These are phyloP conservation scores for Acacia melanoxylon DNA, from an alignment of 306 rosid species.

Conservation along the genomic window DNA sequence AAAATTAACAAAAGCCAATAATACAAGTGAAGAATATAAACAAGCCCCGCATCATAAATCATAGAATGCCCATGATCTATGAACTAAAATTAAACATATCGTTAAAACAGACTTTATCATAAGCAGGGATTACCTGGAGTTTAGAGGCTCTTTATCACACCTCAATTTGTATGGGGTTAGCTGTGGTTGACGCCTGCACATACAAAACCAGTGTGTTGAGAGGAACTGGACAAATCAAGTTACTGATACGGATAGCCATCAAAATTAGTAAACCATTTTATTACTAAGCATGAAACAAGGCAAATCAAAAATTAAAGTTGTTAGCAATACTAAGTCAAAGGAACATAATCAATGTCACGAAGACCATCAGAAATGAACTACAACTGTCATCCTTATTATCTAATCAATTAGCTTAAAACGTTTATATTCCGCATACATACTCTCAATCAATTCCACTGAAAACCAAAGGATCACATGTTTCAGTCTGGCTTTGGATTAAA, in stretches of 20 bases:
- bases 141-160: slow-evolving; percentile 90
- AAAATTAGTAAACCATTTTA: slow-evolving; percentile 10
- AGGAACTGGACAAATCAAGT: slow-evolving; percentile 24
- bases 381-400: neutral
- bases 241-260: neutral
- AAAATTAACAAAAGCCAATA: slow-evolving; percentile 1
- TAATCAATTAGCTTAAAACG: neutral
- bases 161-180: slow-evolving; percentile 74
- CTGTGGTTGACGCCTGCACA: slow-evolving; percentile 76
- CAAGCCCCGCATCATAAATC: slow-evolving; percentile 15
- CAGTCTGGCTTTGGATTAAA: neutral
- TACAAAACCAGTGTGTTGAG: slow-evolving; percentile 29
- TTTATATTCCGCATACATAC: neutral
- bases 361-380: neutral
- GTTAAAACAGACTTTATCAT: neutral
- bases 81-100: neutral
- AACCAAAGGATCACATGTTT: neutral
- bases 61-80: slow-evolving; percentile 1
- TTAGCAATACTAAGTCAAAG: neutral
- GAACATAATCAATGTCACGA: neutral
- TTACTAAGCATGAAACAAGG: neutral
- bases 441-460: slow-evolving; percentile 1
- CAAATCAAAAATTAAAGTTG: neutral
- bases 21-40: neutral
- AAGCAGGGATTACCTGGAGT: slow-evolving; percentile 60